These are phyloP conservation scores for Beta vulgaris DNA, from an alignment of 148 eudicot genomes.

Conservation along the genomic window DNA sequence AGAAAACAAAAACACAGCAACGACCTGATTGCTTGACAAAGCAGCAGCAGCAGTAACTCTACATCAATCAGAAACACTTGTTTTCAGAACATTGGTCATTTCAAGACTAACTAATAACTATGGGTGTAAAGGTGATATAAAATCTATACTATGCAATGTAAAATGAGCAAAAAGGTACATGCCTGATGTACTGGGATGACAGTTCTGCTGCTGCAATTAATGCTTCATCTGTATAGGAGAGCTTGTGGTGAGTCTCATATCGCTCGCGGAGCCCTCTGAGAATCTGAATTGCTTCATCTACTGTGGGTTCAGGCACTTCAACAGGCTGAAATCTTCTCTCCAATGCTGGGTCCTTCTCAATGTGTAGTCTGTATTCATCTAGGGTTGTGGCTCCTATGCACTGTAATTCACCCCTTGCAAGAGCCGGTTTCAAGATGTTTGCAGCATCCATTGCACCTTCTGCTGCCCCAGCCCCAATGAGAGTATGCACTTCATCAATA, in stretches of 20 bases:
- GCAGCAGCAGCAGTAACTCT: neutral
- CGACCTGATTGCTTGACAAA: neutral
- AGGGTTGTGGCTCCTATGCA: conserved; percentile 94
- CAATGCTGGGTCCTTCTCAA: conserved; percentile 90
- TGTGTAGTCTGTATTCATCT: conserved; percentile 90
- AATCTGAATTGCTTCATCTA: conserved; percentile 80
- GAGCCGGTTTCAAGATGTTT: conserved; percentile 88
- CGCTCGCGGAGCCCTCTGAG: conserved; percentile 80
- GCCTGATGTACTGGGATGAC: conserved; percentile 80
- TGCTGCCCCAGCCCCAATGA: conserved; percentile 83
- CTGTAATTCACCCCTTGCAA: conserved; percentile 93
- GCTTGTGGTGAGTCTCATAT: conserved; percentile 87
- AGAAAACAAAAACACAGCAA: neutral
- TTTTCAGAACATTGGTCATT: neutral
- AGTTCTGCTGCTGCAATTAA: conserved; percentile 73
- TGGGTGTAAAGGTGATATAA: neutral
- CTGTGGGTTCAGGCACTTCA: conserved; percentile 86
- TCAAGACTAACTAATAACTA: neutral
- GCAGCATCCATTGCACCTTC: conserved; percentile 96
- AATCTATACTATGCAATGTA: neutral
- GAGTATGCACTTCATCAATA: conserved; percentile 86
- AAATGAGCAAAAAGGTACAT: conserved; percentile 3
- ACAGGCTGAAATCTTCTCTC: conserved; percentile 95
- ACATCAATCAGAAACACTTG: neutral
- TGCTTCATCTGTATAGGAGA: conserved; percentile 75